Evolutionary conservation across 164 flowering plant genomes (phyloP), one percentile per base, ranked within the genome.

Genomic region (Brasenia schreberi): DNA sequence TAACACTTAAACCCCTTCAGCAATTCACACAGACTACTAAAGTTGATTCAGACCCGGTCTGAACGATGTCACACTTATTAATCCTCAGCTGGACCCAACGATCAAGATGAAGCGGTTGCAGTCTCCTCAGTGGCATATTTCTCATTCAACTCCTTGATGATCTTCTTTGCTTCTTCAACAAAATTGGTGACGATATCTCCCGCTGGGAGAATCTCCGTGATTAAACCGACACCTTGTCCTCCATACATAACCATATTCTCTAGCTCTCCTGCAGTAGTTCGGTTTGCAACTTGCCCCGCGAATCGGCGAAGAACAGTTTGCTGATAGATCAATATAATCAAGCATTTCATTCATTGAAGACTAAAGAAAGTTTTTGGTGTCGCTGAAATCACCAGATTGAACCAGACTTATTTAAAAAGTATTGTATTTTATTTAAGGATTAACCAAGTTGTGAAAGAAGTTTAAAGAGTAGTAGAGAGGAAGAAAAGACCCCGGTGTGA

Each of bases 221-320:
- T 49, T 14, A 49, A 14, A 49, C 56, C 56, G 16, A 49, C 16
- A 49, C 56, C 39, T 33, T 33, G 39, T 33, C 39, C 39, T 33
- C 39, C 16, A 49, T 14, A 61, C 65, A 70, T n/a, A n/a, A n/a
- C n/a, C n/a, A 74, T 74, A 33, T 70, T 23, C 27, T 59, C 58
- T 2, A 70, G 64, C 64, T 64, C 60, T 1, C 76, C 77, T 0
- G 18, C 6, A 1, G 77, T 67, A 9, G 77, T 65, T 27, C 19
- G 66, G 67, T 74, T 74, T 6, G 73, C 65, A 6, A 62, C 73
- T 61, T 53, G 68, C 14, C 77, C 77, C 1, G 68, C 71, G 11
- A 74, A 70, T 17, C 77, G 65, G 17, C 73, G 71, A 61, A 74
- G 62, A 53, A 65, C 61, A 4, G 18, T 53, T 39, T 67, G 68